Evolutionary conservation across 805 yeast species (phyloP).

Genomic region (Cyberlindnera galapagoensis): DNA sequence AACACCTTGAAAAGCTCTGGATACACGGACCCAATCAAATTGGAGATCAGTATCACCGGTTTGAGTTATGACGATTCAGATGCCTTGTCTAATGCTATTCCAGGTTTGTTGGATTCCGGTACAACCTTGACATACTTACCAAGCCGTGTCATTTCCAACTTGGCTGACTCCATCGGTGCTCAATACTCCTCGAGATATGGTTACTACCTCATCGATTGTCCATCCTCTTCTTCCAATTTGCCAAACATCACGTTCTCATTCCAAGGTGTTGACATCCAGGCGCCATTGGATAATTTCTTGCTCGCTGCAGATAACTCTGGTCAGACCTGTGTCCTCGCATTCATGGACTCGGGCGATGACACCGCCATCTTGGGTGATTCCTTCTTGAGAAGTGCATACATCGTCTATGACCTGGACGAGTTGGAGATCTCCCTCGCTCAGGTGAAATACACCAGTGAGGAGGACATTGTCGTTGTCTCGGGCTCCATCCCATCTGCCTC

Average conservation of each 20-base stretch:
- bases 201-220: slow-evolving; percentile 43
- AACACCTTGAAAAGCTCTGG: slow-evolving; percentile 24
- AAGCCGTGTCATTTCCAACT: slow-evolving; percentile 23
- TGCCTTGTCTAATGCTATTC: slow-evolving; percentile 5
- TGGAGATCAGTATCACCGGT: slow-evolving; percentile 38
- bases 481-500: slow-evolving; percentile 45
- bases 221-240: slow-evolving; percentile 2
- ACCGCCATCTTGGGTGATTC: slow-evolving; percentile 45
- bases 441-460: slow-evolving; percentile 30
- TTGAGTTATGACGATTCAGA: slow-evolving; percentile 6
- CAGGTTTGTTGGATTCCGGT: slow-evolving; percentile 41
- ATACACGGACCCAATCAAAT: slow-evolving; percentile 34
- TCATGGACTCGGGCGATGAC: slow-evolving; percentile 30
- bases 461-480: slow-evolving; percentile 40
- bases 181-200: slow-evolving; percentile 34
- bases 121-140: slow-evolving; percentile 42
- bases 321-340: slow-evolving; percentile 39
- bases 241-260: slow-evolving; percentile 34
- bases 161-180: slow-evolving; percentile 38
- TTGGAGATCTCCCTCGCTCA: slow-evolving; percentile 40
- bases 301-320: slow-evolving; percentile 18
- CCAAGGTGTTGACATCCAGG: slow-evolving; percentile 49
- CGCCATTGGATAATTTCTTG: slow-evolving; percentile 37
- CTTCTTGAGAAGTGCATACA: slow-evolving; percentile 44
- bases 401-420: slow-evolving; percentile 48